Base-by-base conservation (phyloP, 306 rosid genomes). In the Delonix regia region DNA sequence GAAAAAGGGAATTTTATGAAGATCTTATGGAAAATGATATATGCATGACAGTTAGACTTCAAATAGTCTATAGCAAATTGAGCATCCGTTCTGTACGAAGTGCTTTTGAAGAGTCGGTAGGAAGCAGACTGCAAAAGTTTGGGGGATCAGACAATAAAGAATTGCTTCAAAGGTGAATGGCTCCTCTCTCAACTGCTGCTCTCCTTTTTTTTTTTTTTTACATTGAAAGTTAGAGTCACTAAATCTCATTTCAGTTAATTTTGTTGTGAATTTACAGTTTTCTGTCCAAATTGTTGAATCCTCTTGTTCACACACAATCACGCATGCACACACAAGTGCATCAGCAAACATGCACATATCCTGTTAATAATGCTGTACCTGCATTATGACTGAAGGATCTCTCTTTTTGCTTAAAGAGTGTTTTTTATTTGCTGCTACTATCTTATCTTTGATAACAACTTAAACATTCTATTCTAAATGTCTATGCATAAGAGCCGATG, bases 21-120 rank as follows among this genome's bases (percentile, higher is more conserved):
- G 96, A 87, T 82, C 80, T 95, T 27, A 60, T 93, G 84, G 97
- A 93, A 60, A 85, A 81, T 76, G 99, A 95, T 86, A 88, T 95
- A 77, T 27, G 85, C 68, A 77, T 93, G 86, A 93, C 97, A 14
- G 83, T 95, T 71, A 89, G 97, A 72, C 97, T 95, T 85, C 98
- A 95, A 78, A 87, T 95, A 83, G 90, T 93, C 45, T 93, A 93
- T 66, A 61, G 94, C 3, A 95, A 70, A 81, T 85, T 95, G 89
- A 91, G 98, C 89, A 93, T 95, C 74, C 84, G 93, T 19, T 89
- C 98, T 0, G 97, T 95, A 6, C 94, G 96, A 2, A 89, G 78
- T 60, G 99, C 98, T 61, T 93, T 95, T 80, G 96, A 93, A 85
- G 97, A 91, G 57, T 93, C 99, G 1, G 86, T 95, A 1, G 98